Evolutionary conservation across 257 asterid species (phyloP).

Genomic region (Solanum lignicaule): DNA sequence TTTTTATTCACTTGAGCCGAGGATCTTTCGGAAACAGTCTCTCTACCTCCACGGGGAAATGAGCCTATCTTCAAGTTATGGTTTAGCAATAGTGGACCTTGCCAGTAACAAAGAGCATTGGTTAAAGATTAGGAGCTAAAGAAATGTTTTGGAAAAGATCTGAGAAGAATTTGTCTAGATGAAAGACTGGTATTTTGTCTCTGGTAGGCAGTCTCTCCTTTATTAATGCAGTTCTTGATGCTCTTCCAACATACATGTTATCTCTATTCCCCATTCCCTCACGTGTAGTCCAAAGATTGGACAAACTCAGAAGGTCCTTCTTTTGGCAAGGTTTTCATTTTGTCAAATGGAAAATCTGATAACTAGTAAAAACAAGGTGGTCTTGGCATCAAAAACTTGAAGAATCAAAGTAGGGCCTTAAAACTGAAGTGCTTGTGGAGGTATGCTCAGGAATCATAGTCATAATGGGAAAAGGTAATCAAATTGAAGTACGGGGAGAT

Average conservation of each 20-base stretch:
- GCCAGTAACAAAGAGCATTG: neutral
- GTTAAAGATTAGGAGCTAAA: neutral
- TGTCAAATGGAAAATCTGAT: neutral
- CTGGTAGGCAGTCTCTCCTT: neutral
- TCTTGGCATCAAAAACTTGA: neutral
- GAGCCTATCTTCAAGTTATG: neutral
- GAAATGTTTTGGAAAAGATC: neutral
- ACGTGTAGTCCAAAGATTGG: neutral
- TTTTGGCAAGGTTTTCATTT: neutral
- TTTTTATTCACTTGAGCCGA: too few species aligned
- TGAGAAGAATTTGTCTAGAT: neutral
- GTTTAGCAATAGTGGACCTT: neutral
- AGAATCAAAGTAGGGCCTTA: neutral
- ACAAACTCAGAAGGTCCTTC: neutral
- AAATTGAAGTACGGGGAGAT: neutral
- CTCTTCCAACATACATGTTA: neutral
- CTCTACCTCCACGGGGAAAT: neutral
- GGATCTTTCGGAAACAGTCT: too few species aligned
- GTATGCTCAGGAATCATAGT: neutral
- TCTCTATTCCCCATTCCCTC: neutral
- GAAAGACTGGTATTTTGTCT: neutral
- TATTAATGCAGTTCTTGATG: neutral
- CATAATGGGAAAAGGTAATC: neutral
- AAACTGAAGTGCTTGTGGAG: neutral
- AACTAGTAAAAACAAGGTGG: neutral